phyloP scores from a whole-genome alignment of 1,139 yeast species.

The Hansenula lynferdii region DNA sequence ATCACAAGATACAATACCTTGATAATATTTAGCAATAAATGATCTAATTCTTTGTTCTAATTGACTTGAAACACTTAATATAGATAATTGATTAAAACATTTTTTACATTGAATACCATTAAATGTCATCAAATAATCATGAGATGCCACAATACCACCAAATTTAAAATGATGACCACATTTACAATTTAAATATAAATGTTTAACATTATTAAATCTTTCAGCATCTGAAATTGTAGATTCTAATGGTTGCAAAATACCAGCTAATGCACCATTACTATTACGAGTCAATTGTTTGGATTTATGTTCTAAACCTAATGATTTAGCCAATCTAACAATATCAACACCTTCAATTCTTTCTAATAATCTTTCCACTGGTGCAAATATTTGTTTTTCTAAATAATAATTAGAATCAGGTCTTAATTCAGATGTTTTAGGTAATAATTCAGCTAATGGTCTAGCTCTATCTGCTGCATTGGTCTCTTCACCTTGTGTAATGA shows the following conservation, averaged over 20 bases:
- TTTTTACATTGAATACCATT: conserved; percentile 68
- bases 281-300: conserved; percentile 36
- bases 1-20: conserved; percentile 82
- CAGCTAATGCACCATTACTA: conserved; percentile 32
- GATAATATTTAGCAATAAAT: conserved; percentile 73
- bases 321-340: conserved; percentile 66
- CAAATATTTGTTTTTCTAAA: conserved; percentile 82
- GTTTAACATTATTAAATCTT: conserved; percentile 65
- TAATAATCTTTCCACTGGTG: conserved; percentile 85
- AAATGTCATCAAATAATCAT: conserved; percentile 52
- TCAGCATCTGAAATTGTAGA: conserved; percentile 78
- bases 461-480: conserved; percentile 69
- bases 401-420: conserved; percentile 76
- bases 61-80: conserved; percentile 61
- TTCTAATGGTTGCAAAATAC: conserved; percentile 71
- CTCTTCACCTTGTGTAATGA: conserved; percentile 48
- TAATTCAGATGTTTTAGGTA: conserved; percentile 44
- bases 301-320: conserved; percentile 72
- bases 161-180: conserved; percentile 62
- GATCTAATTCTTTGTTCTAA: conserved; percentile 65
- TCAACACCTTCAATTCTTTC: conserved; percentile 89
- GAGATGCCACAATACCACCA: conserved; percentile 69
- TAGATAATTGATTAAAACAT: conserved; percentile 49
- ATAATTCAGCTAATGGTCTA: conserved; percentile 67
- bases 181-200: conserved; percentile 51